Conservation (phyloP, 2,329 filamentous ascomycete species). For the Monosporascus sp. region DNA sequence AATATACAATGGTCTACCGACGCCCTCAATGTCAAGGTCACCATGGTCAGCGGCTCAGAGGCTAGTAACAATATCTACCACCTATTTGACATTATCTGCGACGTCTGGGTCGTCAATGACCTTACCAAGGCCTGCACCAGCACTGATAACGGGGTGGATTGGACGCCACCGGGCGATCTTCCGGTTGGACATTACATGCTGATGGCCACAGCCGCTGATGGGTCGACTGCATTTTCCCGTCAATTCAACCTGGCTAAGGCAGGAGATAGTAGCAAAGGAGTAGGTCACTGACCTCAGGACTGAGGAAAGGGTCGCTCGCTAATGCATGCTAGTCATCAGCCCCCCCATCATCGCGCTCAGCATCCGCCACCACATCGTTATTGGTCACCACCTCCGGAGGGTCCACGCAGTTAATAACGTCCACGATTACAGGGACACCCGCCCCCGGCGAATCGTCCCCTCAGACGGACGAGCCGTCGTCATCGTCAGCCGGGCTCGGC, state of each 20-base stretch:
- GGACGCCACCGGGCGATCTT: background rate
- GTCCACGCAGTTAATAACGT: background rate
- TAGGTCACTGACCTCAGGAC: background rate
- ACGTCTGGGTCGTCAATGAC: slow-evolving; percentile 2
- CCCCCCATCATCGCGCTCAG: background rate
- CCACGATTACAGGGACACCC: background rate
- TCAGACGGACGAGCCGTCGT: background rate
- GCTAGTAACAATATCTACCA: slow-evolving; percentile 7
- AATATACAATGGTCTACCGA: background rate
- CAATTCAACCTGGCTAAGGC: background rate
- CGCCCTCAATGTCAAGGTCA: background rate
- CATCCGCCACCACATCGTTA: background rate
- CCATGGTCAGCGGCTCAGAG: slow-evolving; percentile 1
- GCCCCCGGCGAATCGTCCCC: background rate
- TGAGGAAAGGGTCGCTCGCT: background rate
- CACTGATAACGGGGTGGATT: background rate
- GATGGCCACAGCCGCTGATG: background rate
- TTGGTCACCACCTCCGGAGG: background rate
- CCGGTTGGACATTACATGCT: slow-evolving; percentile 1
- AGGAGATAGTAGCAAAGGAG: background rate
- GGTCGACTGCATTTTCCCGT: background rate
- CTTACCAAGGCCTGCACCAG: slow-evolving; percentile 1
- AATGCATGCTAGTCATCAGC: background rate
- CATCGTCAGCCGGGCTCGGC: background rate
- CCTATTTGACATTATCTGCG: slow-evolving; percentile 14